A percentile compares a stretch with the other conserved stretches of the same genome.
Evolutionary conservation across 345 rosid species (phyloP).

Genomic region (Eucalyptus sp.): DNA sequence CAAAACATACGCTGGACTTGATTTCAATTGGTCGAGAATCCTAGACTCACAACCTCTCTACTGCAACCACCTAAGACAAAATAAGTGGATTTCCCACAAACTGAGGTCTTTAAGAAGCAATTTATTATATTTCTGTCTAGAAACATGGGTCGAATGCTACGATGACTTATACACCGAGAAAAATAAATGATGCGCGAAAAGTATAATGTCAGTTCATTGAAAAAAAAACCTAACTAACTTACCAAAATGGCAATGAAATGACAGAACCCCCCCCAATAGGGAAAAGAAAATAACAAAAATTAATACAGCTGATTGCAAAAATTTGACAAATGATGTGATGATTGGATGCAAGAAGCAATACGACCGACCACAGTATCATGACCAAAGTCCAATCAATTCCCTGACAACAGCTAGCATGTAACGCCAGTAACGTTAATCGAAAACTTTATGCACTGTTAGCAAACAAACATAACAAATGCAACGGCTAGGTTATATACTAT

Average conservation of each 20-base stretch:
- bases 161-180: background rate
- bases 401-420: background rate
- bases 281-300: background rate
- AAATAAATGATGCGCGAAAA: background rate
- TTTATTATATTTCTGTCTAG: background rate
- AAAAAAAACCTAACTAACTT: background rate
- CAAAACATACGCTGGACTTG: background rate
- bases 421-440: background rate
- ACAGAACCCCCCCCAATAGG: background rate
- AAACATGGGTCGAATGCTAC: background rate
- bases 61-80: background rate
- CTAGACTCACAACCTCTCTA: background rate
- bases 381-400: background rate
- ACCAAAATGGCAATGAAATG: background rate
- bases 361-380: background rate
- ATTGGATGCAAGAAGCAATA: background rate
- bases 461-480: background rate
- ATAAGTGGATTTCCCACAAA: background rate
- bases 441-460: background rate
- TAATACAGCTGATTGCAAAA: background rate
- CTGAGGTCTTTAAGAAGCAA: background rate
- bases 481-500: background rate
- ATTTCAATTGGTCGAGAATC: background rate
- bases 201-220: background rate
- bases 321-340: background rate